Evolutionary conservation across 441 rosid species (phyloP).

Genomic region (Omphalea diandra): DNA sequence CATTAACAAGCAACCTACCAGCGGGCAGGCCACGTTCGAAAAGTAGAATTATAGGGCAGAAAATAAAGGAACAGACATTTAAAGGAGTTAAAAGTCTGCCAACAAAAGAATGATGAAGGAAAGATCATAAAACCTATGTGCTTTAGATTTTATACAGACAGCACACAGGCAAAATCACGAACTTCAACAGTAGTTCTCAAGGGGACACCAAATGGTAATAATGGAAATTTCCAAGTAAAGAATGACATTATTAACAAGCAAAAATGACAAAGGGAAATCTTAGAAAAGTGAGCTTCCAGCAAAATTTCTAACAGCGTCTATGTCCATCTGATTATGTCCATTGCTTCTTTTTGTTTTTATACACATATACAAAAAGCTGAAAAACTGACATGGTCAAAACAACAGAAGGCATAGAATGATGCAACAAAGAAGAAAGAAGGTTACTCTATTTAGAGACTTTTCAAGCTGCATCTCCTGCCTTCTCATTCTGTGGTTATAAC

Average conservation of each 20-base stretch:
- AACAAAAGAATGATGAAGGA: too few species aligned
- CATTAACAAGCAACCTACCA: too few species aligned
- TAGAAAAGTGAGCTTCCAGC: constrained; percentile 6
- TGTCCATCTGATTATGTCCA: not conserved
- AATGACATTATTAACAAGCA: constrained; percentile 12
- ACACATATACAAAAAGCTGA: constrained; percentile 25
- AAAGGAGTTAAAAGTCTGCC: too few species aligned
- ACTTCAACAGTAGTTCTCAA: not conserved
- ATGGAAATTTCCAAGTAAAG: not conserved
- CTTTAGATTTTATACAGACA: too few species aligned
- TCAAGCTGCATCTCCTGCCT: constrained; percentile 70
- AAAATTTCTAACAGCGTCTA: not conserved
- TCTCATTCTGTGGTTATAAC: constrained; percentile 59
- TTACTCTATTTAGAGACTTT: constrained; percentile 63
- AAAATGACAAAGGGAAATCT: constrained; percentile 2
- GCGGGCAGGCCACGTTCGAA: too few species aligned
- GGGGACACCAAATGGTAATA: not conserved
- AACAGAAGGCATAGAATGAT: constrained; percentile 65
- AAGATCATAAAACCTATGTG: too few species aligned
- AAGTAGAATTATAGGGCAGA: too few species aligned
- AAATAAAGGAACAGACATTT: too few species aligned
- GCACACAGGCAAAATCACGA: too few species aligned
- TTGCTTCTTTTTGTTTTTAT: not conserved
- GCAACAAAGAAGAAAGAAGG: constrained; percentile 69
- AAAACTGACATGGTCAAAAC: constrained; percentile 38